Evolutionary conservation across 257 asterid species (phyloP).

Genomic region (Solanum acaule): DNA sequence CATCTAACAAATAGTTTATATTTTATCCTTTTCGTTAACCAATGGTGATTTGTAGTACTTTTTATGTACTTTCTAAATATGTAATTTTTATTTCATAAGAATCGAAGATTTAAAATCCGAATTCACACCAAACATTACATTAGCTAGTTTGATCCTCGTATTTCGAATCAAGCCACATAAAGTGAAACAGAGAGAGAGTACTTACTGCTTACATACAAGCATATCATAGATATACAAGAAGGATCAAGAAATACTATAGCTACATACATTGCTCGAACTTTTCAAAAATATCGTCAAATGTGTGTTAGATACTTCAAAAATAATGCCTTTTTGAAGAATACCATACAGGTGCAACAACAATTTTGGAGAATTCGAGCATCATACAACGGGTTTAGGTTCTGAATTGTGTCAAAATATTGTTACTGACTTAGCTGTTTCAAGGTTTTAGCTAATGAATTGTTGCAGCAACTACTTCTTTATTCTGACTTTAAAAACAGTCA

Average conservation of each 20-base stretch:
- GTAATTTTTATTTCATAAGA: background rate
- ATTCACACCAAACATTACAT: background rate
- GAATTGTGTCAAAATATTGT: background rate
- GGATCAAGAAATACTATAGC: background rate
- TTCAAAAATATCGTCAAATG: background rate
- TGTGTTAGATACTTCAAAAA: background rate
- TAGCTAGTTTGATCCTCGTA: background rate
- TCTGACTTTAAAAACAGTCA: no score
- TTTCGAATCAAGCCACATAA: background rate
- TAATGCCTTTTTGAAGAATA: no score
- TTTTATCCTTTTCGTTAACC: no score
- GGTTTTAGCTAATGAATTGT: background rate
- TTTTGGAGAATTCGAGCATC: background rate
- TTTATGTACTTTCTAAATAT: no score
- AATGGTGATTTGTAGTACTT: background rate
- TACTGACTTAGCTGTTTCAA: background rate
- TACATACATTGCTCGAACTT: rapidly evolving
- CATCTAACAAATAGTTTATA: no score
- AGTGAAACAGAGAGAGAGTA: background rate
- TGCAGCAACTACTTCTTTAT: background rate
- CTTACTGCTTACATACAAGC: background rate
- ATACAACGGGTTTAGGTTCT: background rate
- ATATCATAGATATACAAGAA: background rate
- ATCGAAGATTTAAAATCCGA: rapidly evolving
- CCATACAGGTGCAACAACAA: rapidly evolving